These are phyloP conservation scores for Aspergillus vadensis DNA, from an alignment of 2,329 filamentous ascomycete genomes.

Conservation along the genomic window DNA sequence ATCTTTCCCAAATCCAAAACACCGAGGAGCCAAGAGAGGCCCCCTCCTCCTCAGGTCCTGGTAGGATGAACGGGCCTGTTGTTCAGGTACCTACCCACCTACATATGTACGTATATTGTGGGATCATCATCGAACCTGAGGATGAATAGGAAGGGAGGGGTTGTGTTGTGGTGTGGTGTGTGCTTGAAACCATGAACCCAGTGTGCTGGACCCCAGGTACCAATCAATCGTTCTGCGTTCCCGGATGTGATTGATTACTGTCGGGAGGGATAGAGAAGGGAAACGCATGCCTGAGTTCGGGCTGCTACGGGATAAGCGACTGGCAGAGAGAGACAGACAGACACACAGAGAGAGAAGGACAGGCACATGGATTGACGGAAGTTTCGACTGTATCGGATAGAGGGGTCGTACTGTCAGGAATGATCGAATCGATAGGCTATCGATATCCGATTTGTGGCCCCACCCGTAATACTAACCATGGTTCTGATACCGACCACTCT, in stretches of 20 bases:
- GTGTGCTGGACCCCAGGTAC: neutral
- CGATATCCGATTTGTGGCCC: constrained; percentile 10
- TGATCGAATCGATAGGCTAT: constrained; percentile 21
- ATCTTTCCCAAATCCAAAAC: neutral
- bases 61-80: constrained; percentile 2
- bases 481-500: constrained; percentile 9
- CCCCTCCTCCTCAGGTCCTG: constrained; percentile 1
- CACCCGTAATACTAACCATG: constrained; percentile 4
- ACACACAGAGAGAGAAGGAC: no score
- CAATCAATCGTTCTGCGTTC: neutral
- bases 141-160: neutral
- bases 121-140: neutral
- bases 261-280: neutral
- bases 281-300: constrained; percentile 1
- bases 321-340: neutral
- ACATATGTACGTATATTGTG: neutral
- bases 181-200: neutral
- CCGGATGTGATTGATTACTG: neutral
- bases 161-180: neutral
- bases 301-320: neutral
- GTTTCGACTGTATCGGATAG: neutral
- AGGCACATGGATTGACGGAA: neutral
- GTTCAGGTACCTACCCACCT: constrained; percentile 19
- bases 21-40: constrained; percentile 3
- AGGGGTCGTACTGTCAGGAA: constrained; percentile 11